A percentile compares a stretch with the other conserved stretches of the same genome.
Conservation (phyloP, 164 flowering plant species). For the Magnolia sinica region DNA sequence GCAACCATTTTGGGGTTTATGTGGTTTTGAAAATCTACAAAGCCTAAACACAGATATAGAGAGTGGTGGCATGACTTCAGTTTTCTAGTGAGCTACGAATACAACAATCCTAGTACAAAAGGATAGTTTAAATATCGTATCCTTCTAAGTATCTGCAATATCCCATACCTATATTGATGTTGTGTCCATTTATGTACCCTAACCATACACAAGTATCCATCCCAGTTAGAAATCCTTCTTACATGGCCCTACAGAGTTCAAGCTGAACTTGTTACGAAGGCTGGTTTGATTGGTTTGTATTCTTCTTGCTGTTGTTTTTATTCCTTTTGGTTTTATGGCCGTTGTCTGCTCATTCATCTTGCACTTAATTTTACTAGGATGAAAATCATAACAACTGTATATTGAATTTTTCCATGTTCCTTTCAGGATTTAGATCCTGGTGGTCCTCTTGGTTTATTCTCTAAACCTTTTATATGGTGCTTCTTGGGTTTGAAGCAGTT, state of each 20-base stretch:
- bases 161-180: no score
- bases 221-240: not conserved
- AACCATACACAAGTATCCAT: not conserved
- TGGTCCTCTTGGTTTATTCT: constrained; percentile 36
- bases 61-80: no score
- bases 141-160: no score
- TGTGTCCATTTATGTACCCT: no score
- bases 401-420: not conserved
- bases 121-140: no score
- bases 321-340: not conserved
- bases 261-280: not conserved
- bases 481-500: not conserved
- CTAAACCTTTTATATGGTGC: constrained; percentile 13
- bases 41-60: no score
- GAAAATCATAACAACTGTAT: not conserved
- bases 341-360: not conserved
- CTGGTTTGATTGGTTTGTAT: not conserved
- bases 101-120: no score
- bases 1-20: no score
- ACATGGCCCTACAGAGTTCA: not conserved
- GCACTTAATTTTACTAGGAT: not conserved
- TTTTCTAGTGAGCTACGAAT: no score
- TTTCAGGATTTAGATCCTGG: constrained; percentile 25
- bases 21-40: no score
- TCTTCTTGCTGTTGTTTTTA: constrained; percentile 1